Evolutionary conservation across 306 rosid species (phyloP).

Genomic region (Rosa multiflora): DNA sequence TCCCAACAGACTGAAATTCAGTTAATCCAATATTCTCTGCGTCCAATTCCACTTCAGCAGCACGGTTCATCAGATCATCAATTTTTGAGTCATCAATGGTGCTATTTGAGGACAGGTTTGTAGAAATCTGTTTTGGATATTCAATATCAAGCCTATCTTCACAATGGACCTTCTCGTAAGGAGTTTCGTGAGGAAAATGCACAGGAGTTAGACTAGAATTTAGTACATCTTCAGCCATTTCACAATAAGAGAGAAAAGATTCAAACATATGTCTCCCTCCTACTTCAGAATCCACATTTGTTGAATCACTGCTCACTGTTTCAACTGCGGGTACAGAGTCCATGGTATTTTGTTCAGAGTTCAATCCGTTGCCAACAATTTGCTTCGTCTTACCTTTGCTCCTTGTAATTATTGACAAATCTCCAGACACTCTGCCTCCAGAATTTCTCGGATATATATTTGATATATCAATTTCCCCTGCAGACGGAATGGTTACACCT

Average conservation of each 20-base stretch:
- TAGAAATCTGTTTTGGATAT: neutral
- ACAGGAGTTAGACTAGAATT: neutral
- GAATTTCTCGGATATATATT: constrained; percentile 15
- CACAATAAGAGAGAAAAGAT: constrained; percentile 3
- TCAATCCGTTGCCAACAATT: constrained; percentile 1
- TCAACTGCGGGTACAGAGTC: neutral
- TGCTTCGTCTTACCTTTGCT: constrained; percentile 23
- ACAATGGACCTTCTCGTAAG: neutral
- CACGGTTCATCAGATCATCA: neutral
- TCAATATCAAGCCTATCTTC: neutral
- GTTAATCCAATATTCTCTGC: constrained; percentile 3
- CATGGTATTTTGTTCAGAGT: constrained; percentile 2
- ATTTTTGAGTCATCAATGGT: neutral
- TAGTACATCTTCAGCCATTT: neutral
- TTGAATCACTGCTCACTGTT: neutral
- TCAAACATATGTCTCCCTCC: neutral
- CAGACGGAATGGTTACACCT: constrained; percentile 26
- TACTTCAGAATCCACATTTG: constrained; percentile 4
- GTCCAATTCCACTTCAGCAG: constrained; percentile 18
- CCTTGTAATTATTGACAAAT: constrained; percentile 15
- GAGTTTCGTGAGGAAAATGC: neutral
- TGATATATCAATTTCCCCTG: constrained; percentile 16
- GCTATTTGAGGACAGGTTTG: neutral
- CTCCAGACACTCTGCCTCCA: constrained; percentile 17
- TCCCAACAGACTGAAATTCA: constrained; percentile 16